Percentiles rank a stretch among this genome's conserved stretches.
Evolutionary conservation across 192 early-diverging fungal genomes (phyloP).

Genomic region (Backusella tarrabulga): DNA sequence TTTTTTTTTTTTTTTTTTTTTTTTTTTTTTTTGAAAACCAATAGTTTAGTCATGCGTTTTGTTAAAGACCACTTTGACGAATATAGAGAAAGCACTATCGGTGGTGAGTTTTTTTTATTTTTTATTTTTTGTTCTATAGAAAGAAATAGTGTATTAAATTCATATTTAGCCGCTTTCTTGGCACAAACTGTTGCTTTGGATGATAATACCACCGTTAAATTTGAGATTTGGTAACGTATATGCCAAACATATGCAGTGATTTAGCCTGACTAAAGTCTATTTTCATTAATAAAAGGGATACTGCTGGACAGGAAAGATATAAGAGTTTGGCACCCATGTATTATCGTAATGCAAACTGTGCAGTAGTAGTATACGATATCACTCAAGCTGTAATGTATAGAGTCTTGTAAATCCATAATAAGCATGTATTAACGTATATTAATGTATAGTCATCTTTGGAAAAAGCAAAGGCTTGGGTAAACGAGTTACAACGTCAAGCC

Average conservation of each 20-base stretch:
- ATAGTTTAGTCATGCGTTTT: constrained; percentile 79
- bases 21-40: background rate
- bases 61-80: constrained; percentile 94
- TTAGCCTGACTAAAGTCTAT: background rate
- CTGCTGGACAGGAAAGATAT: constrained; percentile 72
- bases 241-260: background rate
- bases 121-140: background rate
- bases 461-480: constrained; percentile 70
- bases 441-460: constrained; percentile 55
- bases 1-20: background rate
- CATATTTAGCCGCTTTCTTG: constrained; percentile 56
- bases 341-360: constrained; percentile 70
- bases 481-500: constrained; percentile 68
- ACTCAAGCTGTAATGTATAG: constrained; percentile 61
- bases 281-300: constrained; percentile 49
- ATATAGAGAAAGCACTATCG: constrained; percentile 91
- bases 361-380: constrained; percentile 74
- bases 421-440: background rate
- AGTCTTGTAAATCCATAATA: background rate
- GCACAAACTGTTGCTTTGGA: constrained; percentile 85
- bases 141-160: background rate
- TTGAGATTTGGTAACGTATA: constrained; percentile 80
- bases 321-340: constrained; percentile 78
- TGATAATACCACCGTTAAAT: constrained; percentile 88
- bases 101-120: constrained; percentile 44